These are phyloP conservation scores for Parietaria judaica DNA, from an alignment of 306 rosid genomes.

Conservation along the genomic window DNA sequence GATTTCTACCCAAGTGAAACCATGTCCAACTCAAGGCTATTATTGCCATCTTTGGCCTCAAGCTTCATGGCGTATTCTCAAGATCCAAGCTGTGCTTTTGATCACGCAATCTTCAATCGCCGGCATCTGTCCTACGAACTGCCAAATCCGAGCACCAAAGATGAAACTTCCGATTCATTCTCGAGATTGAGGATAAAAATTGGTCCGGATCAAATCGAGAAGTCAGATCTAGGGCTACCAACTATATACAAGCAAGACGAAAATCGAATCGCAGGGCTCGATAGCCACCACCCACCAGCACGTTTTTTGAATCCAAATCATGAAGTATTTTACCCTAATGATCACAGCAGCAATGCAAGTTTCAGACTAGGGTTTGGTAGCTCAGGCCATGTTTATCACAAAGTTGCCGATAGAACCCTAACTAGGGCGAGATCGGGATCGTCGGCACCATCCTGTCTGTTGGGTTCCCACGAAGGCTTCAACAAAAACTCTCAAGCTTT, in stretches of 20 bases:
- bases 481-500: conserved; percentile 18
- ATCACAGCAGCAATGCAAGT: neutral
- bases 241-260: neutral
- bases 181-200: conserved; percentile 11
- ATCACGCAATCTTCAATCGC: neutral
- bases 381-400: conserved; percentile 16
- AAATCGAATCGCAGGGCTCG: neutral
- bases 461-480: conserved; percentile 20
- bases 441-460: conserved; percentile 26
- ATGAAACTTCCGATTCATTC: conserved; percentile 17
- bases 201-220: neutral
- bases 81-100: neutral
- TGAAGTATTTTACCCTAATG: neutral
- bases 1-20: conserved; percentile 22
- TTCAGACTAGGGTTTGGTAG: conserved; percentile 19
- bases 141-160: conserved; percentile 13
- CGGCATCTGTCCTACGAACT: conserved; percentile 14
- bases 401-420: conserved; percentile 1
- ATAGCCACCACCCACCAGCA: neutral
- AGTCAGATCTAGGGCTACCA: neutral
- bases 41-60: neutral
- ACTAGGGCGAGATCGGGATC: neutral
- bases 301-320: neutral
- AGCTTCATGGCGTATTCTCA: conserved; percentile 1
- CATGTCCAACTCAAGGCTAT: conserved; percentile 30